Evolutionary conservation across 2,329 filamentous ascomycete genomes (phyloP), one percentile per base, ranked within the genome.

Genomic region (Alternaria dauci): DNA sequence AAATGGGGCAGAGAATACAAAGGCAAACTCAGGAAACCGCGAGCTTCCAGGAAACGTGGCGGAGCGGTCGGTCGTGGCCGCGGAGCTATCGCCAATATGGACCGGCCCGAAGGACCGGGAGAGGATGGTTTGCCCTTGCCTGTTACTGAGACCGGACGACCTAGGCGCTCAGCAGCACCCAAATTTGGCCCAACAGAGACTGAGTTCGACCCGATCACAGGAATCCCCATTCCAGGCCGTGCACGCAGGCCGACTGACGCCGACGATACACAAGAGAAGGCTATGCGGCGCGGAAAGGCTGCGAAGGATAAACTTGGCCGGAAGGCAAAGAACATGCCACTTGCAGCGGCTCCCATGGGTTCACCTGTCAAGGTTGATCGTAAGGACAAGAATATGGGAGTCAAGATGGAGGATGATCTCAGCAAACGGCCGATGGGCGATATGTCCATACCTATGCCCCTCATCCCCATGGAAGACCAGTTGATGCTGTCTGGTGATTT

Each of bases 1-100:
- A 95, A 88, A 80, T 90, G 90, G 79, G 85, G 88, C 47, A 86
- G 88, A 42, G 89, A 91, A 63, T 88, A 94, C 62, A 93, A 94
- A 75, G 90, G 92, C 72, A 92, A 91, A 78, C 83, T 90, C 30
- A 46, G 53, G 4, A 78, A 74, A 66, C 67, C 76, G 51, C 61
- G 71, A 39, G 76, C 69, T 36, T 73, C 69, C 8, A 63, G 69
- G 36, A 71, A 68, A 47, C 68, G 74, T 71, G 79, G 69, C 56
- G 73, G 63, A 59, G 75, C 55, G 64, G 70, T 70, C 68, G 83
- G 67, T 78, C 86, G 74, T 50, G 70, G 83, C 7, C 89, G 86
- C 66, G 87, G 86, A n/a, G 79, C 71, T 88, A 87, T 86, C 46
- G 89, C 86, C 62, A 84, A 77, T 46, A 72, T 74, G 65, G 76